A percentile compares a stretch with the other conserved stretches of the same genome.
These are phyloP conservation scores for Albifimbria verrucaria DNA, from an alignment of 2,329 filamentous ascomycete species.

Conservation along the genomic window DNA sequence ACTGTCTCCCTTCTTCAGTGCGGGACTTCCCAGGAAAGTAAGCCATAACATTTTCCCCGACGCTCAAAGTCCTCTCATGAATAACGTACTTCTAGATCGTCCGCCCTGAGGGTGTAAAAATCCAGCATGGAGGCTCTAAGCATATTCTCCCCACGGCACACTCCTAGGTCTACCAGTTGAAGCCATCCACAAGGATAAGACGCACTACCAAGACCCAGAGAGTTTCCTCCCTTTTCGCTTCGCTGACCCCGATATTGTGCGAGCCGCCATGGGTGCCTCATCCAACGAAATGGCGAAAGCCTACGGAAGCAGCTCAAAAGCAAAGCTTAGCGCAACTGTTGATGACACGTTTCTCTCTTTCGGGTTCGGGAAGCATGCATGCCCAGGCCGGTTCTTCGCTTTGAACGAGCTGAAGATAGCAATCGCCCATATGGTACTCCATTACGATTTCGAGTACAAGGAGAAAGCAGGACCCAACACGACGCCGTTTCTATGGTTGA, in stretches of 20 bases:
- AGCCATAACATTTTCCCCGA: conserved; percentile 14
- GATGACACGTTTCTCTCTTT: conserved; percentile 18
- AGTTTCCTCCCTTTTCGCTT: conserved; percentile 22
- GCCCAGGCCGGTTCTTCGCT: conserved; percentile 30
- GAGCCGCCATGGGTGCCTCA: no score
- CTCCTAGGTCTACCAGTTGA: conserved; percentile 12
- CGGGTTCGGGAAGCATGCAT: conserved; percentile 28
- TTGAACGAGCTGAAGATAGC: conserved; percentile 5
- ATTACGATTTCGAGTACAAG: background rate
- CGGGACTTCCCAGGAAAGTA: background rate
- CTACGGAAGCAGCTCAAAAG: no score
- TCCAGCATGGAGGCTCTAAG: no score
- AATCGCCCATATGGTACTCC: background rate
- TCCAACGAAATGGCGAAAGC: no score
- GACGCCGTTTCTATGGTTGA: no score
- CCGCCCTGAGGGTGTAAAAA: no score
- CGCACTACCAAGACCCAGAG: conserved; percentile 19
- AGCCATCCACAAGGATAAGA: conserved; percentile 1
- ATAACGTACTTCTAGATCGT: no score
- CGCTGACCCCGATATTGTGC: conserved; percentile 2
- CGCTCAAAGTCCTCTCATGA: no score
- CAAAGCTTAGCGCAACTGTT: conserved; percentile 19
- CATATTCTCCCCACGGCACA: conserved; percentile 20
- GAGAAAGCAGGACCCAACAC: no score
- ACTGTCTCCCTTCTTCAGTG: background rate